phyloP scores from a whole-genome alignment of 139 green algal species.

The Picochlorum sp. region DNA sequence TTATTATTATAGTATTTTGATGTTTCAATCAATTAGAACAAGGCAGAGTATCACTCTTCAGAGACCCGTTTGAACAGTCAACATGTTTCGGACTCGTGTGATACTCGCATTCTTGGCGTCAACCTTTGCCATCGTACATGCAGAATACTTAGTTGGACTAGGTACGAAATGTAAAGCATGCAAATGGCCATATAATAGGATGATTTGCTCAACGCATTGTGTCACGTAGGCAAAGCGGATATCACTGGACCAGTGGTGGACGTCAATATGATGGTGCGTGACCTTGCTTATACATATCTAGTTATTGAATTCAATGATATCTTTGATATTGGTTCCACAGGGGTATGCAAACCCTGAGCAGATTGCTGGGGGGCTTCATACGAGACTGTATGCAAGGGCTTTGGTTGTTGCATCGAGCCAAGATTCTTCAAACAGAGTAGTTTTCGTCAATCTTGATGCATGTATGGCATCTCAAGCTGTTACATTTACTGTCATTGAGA shows the following conservation, averaged over 20 bases:
- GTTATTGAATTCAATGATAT: too few relatives aligned
- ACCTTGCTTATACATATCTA: not conserved
- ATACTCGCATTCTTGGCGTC: too few relatives aligned
- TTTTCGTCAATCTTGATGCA: slow-evolving; percentile 75
- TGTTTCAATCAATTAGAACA: too few relatives aligned
- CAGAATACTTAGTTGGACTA: not conserved
- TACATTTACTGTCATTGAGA: slow-evolving; percentile 52
- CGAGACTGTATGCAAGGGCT: slow-evolving; percentile 59
- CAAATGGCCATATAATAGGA: not conserved
- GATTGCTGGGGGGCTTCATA: slow-evolving; percentile 63
- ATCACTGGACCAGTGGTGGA: slow-evolving; percentile 71
- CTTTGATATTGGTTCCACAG: slow-evolving; percentile 17
- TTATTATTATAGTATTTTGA: too few relatives aligned
- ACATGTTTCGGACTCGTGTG: not conserved
- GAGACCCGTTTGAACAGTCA: not conserved
- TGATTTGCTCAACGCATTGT: too few relatives aligned
- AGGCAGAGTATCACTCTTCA: not conserved
- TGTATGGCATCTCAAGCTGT: slow-evolving; percentile 81
- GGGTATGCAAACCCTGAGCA: slow-evolving; percentile 71
- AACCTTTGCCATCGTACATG: not conserved
- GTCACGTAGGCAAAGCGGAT: slow-evolving; percentile 51
- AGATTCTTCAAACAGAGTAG: slow-evolving; percentile 46
- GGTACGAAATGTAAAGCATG: not conserved
- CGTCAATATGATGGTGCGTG: slow-evolving; percentile 73
- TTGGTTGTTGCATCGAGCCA: slow-evolving; percentile 51